Base-by-base conservation (phyloP, 1,139 yeast species). In the Blastobotrys elegans region DNA sequence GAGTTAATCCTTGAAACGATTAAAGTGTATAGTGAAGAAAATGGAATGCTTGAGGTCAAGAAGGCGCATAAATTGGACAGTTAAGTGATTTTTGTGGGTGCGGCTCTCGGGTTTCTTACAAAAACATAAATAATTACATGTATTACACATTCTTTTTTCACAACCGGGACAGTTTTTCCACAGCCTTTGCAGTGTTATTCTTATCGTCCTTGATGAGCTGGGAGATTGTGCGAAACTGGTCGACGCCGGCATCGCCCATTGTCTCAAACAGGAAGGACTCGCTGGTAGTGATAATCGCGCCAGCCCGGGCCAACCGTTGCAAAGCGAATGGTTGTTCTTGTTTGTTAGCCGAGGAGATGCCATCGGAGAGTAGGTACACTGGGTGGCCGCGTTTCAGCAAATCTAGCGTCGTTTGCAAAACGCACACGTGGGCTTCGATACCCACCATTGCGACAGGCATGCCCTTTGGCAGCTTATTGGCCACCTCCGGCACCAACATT, bases 221-320 rank as follows among this genome's bases (percentile, higher is more conserved):
- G n/a, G 55, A 47, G 20, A 58, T 50, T 17, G 47, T 35, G 33
- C 49, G 50, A 43, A 58, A 58, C 40, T 51, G 46, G 14, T 48
- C 55, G 39, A 52, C 37, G 21, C 47, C 32, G 4, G 80, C 55
- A 62, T 73, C 43, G 57, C 62, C 39, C 69, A 61, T 46, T 75
- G 74, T 55, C 57, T 62, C 50, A 61, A 65, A 53, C 61, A 75
- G 53, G 70, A 74, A 51, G 57, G 62, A 46, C 60, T 72, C 50
- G 56, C 65, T 39, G 49, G 69, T 50, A 57, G 67, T 21, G 54
- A 62, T 26, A 61, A 63, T 49, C 8, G 61, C 64, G 11, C 64
- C 64, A 30, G 50, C 53, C 8, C 47, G 45, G 11, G 54, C 51
- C 47, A 59, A 39, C 4, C 64, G 51, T 10, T 47, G 43, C 43